Evolutionary conservation across 1,139 yeast species (phyloP), one percentile per base, ranked within the genome.

Genomic region (Cylindricascospora bacillispora): DNA sequence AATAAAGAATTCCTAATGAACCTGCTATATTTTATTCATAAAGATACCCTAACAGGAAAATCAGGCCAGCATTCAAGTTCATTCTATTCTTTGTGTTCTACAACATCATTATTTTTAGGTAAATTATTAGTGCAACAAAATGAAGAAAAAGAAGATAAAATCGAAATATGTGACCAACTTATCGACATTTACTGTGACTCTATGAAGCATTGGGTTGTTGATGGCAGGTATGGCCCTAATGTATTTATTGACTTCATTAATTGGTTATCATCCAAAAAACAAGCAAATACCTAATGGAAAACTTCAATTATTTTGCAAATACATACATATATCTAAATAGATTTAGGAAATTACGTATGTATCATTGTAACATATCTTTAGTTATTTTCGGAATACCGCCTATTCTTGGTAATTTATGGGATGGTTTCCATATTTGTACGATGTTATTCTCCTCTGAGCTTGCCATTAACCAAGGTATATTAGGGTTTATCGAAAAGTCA

Each of bases 161-260:
- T 3, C 43, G 29, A 51, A 19, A 7, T 10, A 7, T 18, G 10
- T 10, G 65, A 64, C 41, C 39, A 49, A 3, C 53, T 81, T 16
- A 60, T 74, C 26, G 73, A 68, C 29, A 44, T 73, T n/a, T 85
- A 83, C 51, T 44, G 67, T 3, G 52, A 50, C 1, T 58, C 79
- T 7, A 47, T 82, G 51, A 68, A 70, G 42, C 46, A 52, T 13
- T 83, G 94, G 94, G 67, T 75, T 28, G 43, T 42, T 17, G 55
- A 63, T 34, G 63, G 70, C 35, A 72, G 70, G 44, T 59, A 72
- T 25, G 70, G 70, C 18, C 65, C 81, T 2, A 64, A 71, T 10
- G 52, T 82, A 46, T 82, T 81, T 54, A 67, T 73, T 42, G 95
- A 85, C 44, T 73, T 83, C 38, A 66, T 80, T 47, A 83, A 83